Evolutionary conservation across 1,139 yeast species (phyloP).

Genomic region (Sugiyamaella neomexicana): DNA sequence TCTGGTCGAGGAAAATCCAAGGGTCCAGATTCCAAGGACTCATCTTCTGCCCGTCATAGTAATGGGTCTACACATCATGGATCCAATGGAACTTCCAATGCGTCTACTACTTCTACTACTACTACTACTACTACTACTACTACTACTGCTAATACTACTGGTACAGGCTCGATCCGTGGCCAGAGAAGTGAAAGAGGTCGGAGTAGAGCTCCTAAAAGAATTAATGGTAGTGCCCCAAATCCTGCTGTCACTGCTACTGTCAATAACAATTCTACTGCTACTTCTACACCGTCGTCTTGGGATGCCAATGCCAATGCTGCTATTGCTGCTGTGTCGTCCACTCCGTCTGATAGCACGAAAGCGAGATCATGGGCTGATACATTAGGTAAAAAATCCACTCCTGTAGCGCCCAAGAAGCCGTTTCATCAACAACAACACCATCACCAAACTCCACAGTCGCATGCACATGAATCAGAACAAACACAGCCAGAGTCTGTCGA

Average conservation of each 20-base stretch:
- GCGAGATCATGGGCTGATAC: slow-evolving; percentile 34
- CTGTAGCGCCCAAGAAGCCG: slow-evolving; percentile 9
- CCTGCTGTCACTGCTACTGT: background rate
- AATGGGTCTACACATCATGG: slow-evolving; percentile 11
- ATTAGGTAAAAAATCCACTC: slow-evolving; percentile 26
- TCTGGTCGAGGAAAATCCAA: slow-evolving; percentile 15
- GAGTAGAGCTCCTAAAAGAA: slow-evolving; percentile 24
- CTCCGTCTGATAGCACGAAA: slow-evolving; percentile 25
- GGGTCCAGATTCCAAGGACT: slow-evolving; percentile 16
- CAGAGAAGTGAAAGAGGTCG: slow-evolving; percentile 25
- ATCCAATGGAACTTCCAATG: background rate
- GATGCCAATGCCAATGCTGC: slow-evolving; percentile 17
- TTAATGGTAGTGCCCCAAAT: slow-evolving; percentile 16
- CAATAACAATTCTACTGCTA: slow-evolving; percentile 5
- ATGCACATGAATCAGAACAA: slow-evolving; percentile 4
- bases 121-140: slow-evolving; percentile 1
- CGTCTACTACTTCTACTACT: background rate
- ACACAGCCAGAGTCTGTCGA: background rate
- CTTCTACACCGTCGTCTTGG: slow-evolving; percentile 15
- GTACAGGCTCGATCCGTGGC: slow-evolving; percentile 15
- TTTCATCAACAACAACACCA: background rate
- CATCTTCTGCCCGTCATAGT: slow-evolving; percentile 19
- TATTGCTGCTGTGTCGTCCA: slow-evolving; percentile 19
- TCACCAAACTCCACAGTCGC: no score
- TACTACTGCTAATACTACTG: background rate